Conservation (phyloP, 192 early-diverging fungal genomes). For the Fimicolochytrium jonesii region DNA sequence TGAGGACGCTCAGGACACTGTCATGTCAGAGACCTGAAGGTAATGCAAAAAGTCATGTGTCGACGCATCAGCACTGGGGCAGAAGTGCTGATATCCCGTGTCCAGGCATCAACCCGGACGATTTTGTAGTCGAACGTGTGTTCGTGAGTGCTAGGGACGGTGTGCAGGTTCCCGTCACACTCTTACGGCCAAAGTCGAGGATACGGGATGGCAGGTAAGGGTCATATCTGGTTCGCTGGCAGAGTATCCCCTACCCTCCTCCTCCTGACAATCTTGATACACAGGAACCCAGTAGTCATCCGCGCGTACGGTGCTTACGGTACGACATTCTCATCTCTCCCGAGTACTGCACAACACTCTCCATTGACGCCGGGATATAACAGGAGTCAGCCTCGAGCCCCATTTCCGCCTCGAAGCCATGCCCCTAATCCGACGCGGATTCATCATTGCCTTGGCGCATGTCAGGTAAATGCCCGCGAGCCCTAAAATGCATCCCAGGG, state of each 20-base stretch:
- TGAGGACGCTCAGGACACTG: neutral
- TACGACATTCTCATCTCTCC: neutral
- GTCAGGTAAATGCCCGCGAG: too few relatives aligned
- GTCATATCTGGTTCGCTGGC: too few relatives aligned
- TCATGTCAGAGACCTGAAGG: neutral
- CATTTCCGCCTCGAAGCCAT: conserved; percentile 21
- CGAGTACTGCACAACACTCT: neutral
- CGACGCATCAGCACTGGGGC: too few relatives aligned
- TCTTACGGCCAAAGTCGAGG: neutral
- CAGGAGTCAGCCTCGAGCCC: too few relatives aligned
- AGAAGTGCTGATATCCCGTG: too few relatives aligned
- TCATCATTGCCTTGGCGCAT: conserved; percentile 27
- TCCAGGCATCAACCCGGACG: neutral
- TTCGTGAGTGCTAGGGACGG: neutral
- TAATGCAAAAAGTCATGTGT: too few relatives aligned
- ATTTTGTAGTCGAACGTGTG: conserved; percentile 9
- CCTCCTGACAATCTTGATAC: too few relatives aligned
- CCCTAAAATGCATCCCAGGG: too few relatives aligned
- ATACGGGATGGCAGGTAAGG: neutral
- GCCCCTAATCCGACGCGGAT: conserved; percentile 25
- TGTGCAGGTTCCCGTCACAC: conserved; percentile 21
- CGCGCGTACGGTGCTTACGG: conserved; percentile 24
- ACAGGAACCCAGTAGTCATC: conserved; percentile 5
- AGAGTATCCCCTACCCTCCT: too few relatives aligned
- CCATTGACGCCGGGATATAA: neutral